phyloP scores from a whole-genome alignment of 2,329 filamentous ascomycete genomes.

The Nakataea oryzae region DNA sequence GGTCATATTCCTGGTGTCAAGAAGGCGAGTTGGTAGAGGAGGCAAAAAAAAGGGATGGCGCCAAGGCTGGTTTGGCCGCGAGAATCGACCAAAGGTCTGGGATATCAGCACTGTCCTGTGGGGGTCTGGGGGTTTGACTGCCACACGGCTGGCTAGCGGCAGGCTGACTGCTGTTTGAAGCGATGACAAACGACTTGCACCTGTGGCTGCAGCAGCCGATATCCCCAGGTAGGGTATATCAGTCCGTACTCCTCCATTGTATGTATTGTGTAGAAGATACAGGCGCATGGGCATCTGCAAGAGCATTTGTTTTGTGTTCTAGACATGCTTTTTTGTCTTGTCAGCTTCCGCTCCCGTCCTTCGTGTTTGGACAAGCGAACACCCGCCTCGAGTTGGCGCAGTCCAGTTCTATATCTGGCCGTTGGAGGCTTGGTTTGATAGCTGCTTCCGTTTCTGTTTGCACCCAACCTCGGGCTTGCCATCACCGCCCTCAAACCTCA shows the following conservation, averaged over 20 bases:
- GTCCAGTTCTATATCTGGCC: no score
- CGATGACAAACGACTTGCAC: background rate
- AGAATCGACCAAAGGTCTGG: background rate
- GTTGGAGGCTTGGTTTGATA: background rate
- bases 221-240: no score
- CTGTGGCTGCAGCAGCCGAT: background rate
- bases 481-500: background rate
- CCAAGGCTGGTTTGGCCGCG: background rate
- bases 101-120: background rate
- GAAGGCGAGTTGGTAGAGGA: conserved; percentile 86
- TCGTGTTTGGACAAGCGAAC: background rate
- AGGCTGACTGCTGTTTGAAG: background rate
- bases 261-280: background rate
- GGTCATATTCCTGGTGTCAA: conserved; percentile 85
- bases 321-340: background rate
- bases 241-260: no score
- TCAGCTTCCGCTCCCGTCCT: background rate
- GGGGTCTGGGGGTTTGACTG: background rate
- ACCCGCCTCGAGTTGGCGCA: background rate
- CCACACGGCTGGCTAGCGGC: background rate
- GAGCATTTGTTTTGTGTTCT: background rate
- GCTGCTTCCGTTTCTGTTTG: background rate
- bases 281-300: background rate
- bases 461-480: background rate
- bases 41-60: background rate